phyloP scores from a whole-genome alignment of 805 yeast genomes.

The Monosporozyma servazzii region DNA sequence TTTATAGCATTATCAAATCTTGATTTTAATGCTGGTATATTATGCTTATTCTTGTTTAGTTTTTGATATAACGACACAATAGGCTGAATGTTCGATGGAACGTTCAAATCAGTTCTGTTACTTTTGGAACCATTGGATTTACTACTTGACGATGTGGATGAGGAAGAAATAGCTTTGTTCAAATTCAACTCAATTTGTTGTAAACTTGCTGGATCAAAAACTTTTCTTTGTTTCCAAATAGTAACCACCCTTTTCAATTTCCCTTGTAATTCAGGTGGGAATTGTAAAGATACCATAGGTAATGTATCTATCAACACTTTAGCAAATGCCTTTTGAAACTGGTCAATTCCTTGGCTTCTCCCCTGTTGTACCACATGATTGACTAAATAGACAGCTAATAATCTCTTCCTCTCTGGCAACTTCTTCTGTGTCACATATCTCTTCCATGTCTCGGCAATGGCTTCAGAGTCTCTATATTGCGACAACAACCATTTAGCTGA shows the following conservation, averaged over 20 bases:
- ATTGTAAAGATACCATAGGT: constrained; percentile 28
- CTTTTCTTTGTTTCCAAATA: constrained; percentile 59
- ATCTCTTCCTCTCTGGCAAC: constrained; percentile 24
- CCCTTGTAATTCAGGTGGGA: constrained; percentile 37
- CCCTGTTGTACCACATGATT: constrained; percentile 30
- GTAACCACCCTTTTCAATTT: constrained; percentile 48
- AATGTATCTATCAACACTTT: constrained; percentile 28
- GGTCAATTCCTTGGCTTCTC: constrained; percentile 22
- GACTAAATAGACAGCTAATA: constrained; percentile 24
- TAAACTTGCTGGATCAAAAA: constrained; percentile 31
- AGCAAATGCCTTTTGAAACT: constrained; percentile 24
- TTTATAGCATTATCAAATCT: constrained; percentile 24
- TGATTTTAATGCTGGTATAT: constrained; percentile 18
- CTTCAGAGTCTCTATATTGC: constrained; percentile 19
- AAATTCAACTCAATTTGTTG: constrained; percentile 22
- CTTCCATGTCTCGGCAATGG: constrained; percentile 23
- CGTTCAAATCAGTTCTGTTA: background rate
- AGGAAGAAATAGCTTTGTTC: background rate
- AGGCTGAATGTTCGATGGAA: constrained; percentile 27
- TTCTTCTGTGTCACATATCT: constrained; percentile 16
- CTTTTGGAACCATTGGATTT: background rate
- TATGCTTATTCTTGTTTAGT: constrained; percentile 16
- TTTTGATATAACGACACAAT: constrained; percentile 19
- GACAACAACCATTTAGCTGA: constrained; percentile 29
- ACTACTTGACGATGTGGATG: background rate